Base-by-base conservation (phyloP, 2,329 filamentous ascomycete species). In the Apiospora koreana region DNA sequence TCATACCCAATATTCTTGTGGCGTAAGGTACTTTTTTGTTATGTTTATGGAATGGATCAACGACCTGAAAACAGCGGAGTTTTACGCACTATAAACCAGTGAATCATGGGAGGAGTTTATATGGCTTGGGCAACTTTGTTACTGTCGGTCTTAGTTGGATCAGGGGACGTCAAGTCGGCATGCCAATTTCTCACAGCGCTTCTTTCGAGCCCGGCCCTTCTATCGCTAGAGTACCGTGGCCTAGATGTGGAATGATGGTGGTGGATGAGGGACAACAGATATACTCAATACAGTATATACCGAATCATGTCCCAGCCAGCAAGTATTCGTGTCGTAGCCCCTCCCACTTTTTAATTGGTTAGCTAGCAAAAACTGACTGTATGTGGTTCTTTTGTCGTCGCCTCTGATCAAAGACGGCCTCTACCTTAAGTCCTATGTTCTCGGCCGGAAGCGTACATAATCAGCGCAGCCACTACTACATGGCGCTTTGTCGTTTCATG, bases 11-110 rank as follows among this genome's bases (percentile, higher is more conserved):
- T 31, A 66, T 35, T 23, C 42, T 42, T 28, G 14, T 66, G 38
- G 64, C 54, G 54, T 21, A 66, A 45, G 42, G 64, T 45, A 66
- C 25, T 25, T 45, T 66, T 66, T 66, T 45, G 38, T 66, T 45
- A 66, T 66, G 64, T 66, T 66, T 66, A 66, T 66, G 64, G 64
- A 66, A 66, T 62, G 54, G 28, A 62, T 62, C 54, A 62, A 66
- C 42, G 64, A 66, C 64, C 38, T 45, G 64, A 45, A 66, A 42
- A 66, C 23, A 43, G 35, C 38, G 38, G 64, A 25, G 25, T 43
- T 65, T 42, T 23, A 62, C 54, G 64, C 64, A 66, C 42, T 43
- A 43, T 66, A 25, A 66, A 66, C 28, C 42, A 66, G 64, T 45
- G 64, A 66, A 42, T 42, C 64, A 66, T 31, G 64, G 38, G 10